Evolutionary conservation across 495 filamentous ascomycete species (phyloP), one percentile per base, ranked within the genome.

Genomic region (Neurospora hispaniola): DNA sequence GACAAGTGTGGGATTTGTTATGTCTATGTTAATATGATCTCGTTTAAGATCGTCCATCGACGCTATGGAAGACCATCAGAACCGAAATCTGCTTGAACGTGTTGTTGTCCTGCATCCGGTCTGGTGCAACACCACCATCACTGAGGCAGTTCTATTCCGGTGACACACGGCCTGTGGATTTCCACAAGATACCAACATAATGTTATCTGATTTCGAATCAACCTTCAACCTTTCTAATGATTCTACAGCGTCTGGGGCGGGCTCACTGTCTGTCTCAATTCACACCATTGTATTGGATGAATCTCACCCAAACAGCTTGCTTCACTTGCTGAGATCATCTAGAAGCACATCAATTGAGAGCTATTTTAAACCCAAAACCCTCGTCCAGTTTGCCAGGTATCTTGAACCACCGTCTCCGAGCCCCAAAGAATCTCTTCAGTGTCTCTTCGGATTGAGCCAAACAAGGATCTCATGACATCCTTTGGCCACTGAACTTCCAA

Each of bases 401-500:
- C 5, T 31, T 62, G 11, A 14, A 8, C 23, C 5, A 14, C 48
- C 9, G 9, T 62, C 54, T 31, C 23, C 5, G 14, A 62, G 5
- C 54, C 20, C 10, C 23, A 27, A 31, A 6, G 54, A 14, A 0
- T 14, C 23, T 23, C 12, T 62, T 62, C 54, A 62, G 2, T 23
- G 23, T 23, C 54, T 62, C 78, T 84, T 84, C 11, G 84, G 84
- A 42, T 84, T 80, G 42, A 85, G 73, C 78, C 76, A 83, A 4
- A 83, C 82, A 73, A 80, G 42, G 1, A 84, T 74, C 76, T 85
- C 84, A 39, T 82, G 74, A 20, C 76, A 78, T 8, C 77, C 84
- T 48, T 80, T 81, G 8, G 71, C 78, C 2, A 83, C 71, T n/a
- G 78, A 80, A 3, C 72, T 71, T 39, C 78, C 80, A 20, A 82